Percentiles rank a stretch among this genome's conserved stretches.
Evolutionary conservation across 495 filamentous ascomycete species (phyloP).

Genomic region (Tuber borchii): DNA sequence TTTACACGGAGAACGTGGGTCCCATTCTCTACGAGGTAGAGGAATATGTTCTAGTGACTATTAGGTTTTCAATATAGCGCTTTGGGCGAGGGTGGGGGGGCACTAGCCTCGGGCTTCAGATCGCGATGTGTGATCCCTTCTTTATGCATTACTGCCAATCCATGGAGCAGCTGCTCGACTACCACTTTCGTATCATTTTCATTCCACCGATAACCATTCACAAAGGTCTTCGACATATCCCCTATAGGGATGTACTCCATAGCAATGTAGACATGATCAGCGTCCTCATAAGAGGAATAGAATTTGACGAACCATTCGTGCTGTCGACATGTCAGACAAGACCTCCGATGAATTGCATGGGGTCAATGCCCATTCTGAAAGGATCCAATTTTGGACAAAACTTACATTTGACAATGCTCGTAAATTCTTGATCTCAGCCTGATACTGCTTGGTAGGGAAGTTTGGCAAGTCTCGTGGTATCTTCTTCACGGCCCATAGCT

Average conservation of each 20-base stretch:
- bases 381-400: not conserved
- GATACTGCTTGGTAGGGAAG: not conserved
- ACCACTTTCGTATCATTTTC: not conserved
- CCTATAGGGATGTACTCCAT: constrained; percentile 1
- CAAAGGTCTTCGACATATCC: not conserved
- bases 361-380: not conserved
- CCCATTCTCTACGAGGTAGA: not conserved
- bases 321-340: not conserved
- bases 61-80: not conserved
- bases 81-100: not conserved
- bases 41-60: not conserved
- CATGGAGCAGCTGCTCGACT: constrained; percentile 2
- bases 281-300: not conserved
- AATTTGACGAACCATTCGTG: not conserved
- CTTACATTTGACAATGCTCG: not conserved
- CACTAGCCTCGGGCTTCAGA: not conserved
- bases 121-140: constrained; percentile 3
- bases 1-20: not conserved
- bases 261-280: not conserved
- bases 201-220: not conserved
- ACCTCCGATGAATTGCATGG: not conserved
- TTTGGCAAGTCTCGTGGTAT: not conserved
- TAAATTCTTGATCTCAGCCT: not conserved
- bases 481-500: not conserved
- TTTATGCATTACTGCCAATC: constrained; percentile 5